phyloP scores from a whole-genome alignment of 129 eudicot genomes.

The Lactuca sativa region DNA sequence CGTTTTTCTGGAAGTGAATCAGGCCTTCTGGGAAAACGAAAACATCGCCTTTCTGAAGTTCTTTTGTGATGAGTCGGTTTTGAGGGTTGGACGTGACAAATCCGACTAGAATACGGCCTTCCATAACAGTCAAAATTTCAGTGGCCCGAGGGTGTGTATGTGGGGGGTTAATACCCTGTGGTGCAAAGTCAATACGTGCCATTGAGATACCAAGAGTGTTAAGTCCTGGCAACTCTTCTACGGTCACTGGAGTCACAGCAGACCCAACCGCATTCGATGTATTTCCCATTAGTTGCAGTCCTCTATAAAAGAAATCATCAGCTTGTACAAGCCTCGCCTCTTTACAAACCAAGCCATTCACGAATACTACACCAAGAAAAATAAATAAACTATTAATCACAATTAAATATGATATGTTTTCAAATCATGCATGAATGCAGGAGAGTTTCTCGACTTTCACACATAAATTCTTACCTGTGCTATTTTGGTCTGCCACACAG shows the following conservation, averaged over 20 bases:
- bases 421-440: not conserved
- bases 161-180: slow-evolving; percentile 24
- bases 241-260: too few species aligned
- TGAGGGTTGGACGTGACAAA: too few species aligned
- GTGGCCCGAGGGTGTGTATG: slow-evolving; percentile 38
- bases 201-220: too few species aligned
- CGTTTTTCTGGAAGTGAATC: too few species aligned
- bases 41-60: too few species aligned
- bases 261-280: too few species aligned
- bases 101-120: slow-evolving; percentile 12
- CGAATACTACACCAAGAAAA: not conserved
- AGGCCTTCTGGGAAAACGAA: too few species aligned
- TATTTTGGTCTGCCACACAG: too few species aligned
- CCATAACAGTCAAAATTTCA: slow-evolving; percentile 20
- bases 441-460: not conserved
- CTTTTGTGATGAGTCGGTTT: too few species aligned
- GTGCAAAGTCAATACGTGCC: too few species aligned
- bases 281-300: not conserved
- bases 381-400: not conserved
- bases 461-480: not conserved
- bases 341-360: slow-evolving; percentile 20
- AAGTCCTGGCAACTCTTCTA: too few species aligned
- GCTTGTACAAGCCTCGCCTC: slow-evolving; percentile 19
- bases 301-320: slow-evolving; percentile 23
- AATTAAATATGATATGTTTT: not conserved